Evolutionary conservation across 2,329 filamentous ascomycete genomes (phyloP), one percentile per base, ranked within the genome.

Genomic region (Neonectria ditissima): DNA sequence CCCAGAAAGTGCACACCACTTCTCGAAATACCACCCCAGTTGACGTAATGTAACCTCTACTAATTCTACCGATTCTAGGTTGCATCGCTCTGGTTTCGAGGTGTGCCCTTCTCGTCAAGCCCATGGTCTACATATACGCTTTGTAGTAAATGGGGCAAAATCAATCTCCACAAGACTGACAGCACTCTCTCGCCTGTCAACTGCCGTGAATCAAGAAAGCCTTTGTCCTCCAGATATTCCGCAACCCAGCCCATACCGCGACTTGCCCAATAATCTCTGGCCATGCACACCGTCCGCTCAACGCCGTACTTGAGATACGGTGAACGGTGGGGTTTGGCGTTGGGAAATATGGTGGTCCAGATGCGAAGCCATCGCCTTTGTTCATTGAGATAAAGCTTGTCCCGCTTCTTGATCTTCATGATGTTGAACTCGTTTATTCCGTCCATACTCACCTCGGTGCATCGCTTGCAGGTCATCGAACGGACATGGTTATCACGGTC

Each of bases 281-380:
- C 44, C n/a, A 54, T 43, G 24, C 32, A 39, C 8, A 60, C 18
- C 5, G 48, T 24, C 26, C 22, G 24, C 24, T 53, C 58, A 4
- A 60, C 11, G 10, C 58, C 51, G 5, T 48, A 5, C 16, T 55
- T 26, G 5, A 60, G 44, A n/a, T 60, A 60, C 9, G 51, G 43
- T 2, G 58, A 60, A 10, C 3, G 6, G 2, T 9, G 5, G 1
- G 26, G 32, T 2, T 53, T 16, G 1, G 16, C 2, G 0, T 18
- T 8, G 6, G 43, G 32, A 13, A 60, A 60, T 1, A 60, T 8
- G 10, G 28, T 55, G 2, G 41, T 13, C 58, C 51, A 60, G 5
- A 50, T 18, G 11, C 26, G 9, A 4, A 34, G 30, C 58, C 58
- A 60, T 9, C 22, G 32, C 3, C 18, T 20, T 8, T 5, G 28